Evolutionary conservation across 805 yeast genomes (phyloP).

Genomic region (Lipomyces chichibuensis): DNA sequence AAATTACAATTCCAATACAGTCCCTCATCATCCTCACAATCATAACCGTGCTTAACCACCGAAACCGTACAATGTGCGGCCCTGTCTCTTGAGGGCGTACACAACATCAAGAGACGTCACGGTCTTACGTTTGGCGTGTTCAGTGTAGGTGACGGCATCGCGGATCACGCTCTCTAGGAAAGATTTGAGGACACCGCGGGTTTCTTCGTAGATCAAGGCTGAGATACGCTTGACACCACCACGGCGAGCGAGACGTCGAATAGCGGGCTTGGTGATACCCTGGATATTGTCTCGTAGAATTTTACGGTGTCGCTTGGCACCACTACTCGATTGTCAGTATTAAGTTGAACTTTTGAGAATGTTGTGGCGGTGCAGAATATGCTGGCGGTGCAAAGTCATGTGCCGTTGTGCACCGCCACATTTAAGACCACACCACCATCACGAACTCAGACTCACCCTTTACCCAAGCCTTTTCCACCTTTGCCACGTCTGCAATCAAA

Average conservation of each 20-base stretch:
- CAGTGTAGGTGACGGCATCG: conserved; percentile 99
- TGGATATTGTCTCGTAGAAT: conserved; percentile 98
- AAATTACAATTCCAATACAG: background rate
- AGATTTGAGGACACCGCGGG: conserved; percentile 92
- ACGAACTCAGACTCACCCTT: conserved; percentile 50
- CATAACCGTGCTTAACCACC: conserved; percentile 74
- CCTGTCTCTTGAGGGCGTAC: conserved; percentile 99
- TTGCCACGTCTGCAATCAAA: conserved; percentile 76
- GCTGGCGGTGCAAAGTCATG: background rate
- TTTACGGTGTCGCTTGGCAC: conserved; percentile 99
- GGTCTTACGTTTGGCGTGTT: conserved; percentile 99
- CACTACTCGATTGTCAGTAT: conserved; percentile 50
- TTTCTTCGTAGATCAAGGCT: conserved; percentile 97
- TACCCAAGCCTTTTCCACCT: conserved; percentile 99
- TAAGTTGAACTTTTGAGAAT: background rate
- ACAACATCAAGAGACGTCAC: conserved; percentile 98
- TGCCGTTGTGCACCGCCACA: background rate
- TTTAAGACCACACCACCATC: conserved; percentile 8
- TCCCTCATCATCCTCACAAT: background rate
- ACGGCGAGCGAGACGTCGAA: conserved; percentile 99
- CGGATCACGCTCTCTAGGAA: conserved; percentile 97
- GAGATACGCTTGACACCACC: conserved; percentile 99
- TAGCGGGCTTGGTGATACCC: conserved; percentile 99
- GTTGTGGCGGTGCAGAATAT: background rate
- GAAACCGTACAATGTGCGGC: conserved; percentile 99